Base-by-base conservation (phyloP, 768 basidiomycete species). In the Sporobolomyces roseus region DNA sequence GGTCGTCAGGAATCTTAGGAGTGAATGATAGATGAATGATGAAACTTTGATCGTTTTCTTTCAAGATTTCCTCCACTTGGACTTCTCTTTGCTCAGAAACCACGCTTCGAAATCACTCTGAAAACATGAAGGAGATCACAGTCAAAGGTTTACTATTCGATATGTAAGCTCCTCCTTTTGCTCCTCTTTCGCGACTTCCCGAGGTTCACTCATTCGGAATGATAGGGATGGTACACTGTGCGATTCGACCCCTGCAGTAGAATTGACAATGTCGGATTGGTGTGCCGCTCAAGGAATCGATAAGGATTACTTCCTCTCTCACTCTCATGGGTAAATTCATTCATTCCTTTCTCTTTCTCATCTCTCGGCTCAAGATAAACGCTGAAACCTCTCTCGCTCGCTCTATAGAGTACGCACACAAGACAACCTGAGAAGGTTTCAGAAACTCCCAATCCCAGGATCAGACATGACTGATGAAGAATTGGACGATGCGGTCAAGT, bases 381-480 rank as follows among this genome's bases (percentile, higher is more conserved):
- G 68, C 63, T 6, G 60, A 50, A 35, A 60, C 61, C 45, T 70
- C 70, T 58, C 66, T 73, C 62, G 48, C 61, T 36, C 65, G 60
- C 48, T 69, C 67, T 67, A 73, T 65, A 68, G 72, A 45, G 72
- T 73, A 19, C 56, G 72, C 10, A 73, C 72, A 3, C 68, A 66
- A 27, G 72, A 73, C 68, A 73, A 70, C 63, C 32, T 73, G n/a
- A 52, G 54, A 46, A 55, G 63, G 2, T 70, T 73, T 55, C 72
- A 73, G 50, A 49, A 8, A 8, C 29, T 41, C 27, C 72, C 72
- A 1, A 54, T 66, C 2, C 64, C 64, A 0, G 72, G 68, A 8
- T 19, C 32, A 12, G 10, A 41, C 4, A 53, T 73, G 21, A 46
- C 53, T 1, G 65, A 66, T 32, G 65, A 43, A 2, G 52, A 70